Evolutionary conservation across 768 basidiomycete genomes (phyloP).

Genomic region (Trametes coccinea): DNA sequence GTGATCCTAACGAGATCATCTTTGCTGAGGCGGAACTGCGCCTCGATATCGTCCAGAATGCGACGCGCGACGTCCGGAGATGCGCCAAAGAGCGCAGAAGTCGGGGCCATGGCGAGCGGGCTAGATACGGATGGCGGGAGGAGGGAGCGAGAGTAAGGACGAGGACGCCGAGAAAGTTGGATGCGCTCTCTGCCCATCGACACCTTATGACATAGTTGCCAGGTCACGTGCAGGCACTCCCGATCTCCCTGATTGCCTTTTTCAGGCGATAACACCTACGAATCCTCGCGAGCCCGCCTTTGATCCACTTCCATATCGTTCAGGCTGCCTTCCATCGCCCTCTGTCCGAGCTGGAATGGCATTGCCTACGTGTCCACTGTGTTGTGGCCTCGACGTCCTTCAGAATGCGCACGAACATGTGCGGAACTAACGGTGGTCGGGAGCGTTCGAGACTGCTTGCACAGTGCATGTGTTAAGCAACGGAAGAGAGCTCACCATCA

Average conservation of each 20-base stretch:
- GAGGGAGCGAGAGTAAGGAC: slow-evolving; percentile 2
- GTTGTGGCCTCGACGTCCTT: background rate
- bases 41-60: slow-evolving; percentile 64
- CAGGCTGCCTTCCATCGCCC: background rate
- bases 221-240: slow-evolving; percentile 13
- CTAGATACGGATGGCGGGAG: background rate
- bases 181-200: slow-evolving; percentile 10
- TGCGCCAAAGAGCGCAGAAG: slow-evolving; percentile 40
- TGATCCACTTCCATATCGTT: background rate
- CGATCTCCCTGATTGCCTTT: slow-evolving; percentile 15
- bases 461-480: background rate
- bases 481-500: background rate
- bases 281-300: background rate
- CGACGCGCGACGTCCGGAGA: slow-evolving; percentile 42
- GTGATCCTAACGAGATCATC: slow-evolving; percentile 70
- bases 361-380: background rate
- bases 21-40: slow-evolving; percentile 67
- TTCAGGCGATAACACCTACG: slow-evolving; percentile 1
- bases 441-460: slow-evolving; percentile 9
- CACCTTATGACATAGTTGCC: slow-evolving; percentile 25
- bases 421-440: background rate
- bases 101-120: slow-evolving; percentile 36
- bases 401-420: background rate
- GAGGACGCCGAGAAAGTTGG: slow-evolving; percentile 20
- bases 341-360: slow-evolving; percentile 5